Base-by-base conservation (phyloP, 164 flowering plant species). In the Saururus chinensis region DNA sequence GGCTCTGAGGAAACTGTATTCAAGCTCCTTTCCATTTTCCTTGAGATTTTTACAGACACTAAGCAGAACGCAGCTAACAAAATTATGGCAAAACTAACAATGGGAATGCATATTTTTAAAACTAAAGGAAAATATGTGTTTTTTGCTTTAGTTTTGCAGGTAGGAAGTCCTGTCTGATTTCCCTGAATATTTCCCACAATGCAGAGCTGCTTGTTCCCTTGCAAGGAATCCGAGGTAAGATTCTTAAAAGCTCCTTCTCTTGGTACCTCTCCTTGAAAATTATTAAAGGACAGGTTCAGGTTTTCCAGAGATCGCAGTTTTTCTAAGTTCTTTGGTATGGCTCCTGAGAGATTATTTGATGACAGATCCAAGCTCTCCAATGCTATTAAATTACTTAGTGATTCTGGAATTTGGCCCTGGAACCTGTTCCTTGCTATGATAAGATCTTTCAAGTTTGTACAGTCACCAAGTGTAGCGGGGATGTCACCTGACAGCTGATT, bases 241-340 rank as follows among this genome's bases (percentile, higher is more conserved):
- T 74, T 74, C 30, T 7, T 17, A 35, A 77, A 81, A 8, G 72
- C 58, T 11, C 85, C 81, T 25, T 60, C 42, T 0, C 22, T 63
- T 53, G 83, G 81, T 21, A 79, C 74, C 42, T 70, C 70, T 7
- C 78, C 83, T 11, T 77, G 71, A 16, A 81, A 35, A 35, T 70
- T 30, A 41, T 81, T 81, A 66, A 54, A 74, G 17, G 82, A 79
- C 3, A 79, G 51, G 57, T 77, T 70, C 21, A 75, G 25, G 1
- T 19, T 40, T 20, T 23, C 12, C 56, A 77, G 21, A 17, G n/a
- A 59, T 2, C n/a, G 13, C 12, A 72, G 42, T 16, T 41, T 59
- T 30, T 22, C 64, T 9, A 75, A 61, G 24, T 40, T 64, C 14
- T 14, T 14, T 16, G 78, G 76, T 51, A 73, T 70, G n/a, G 16